A percentile compares a stretch with the other conserved stretches of the same genome.
Conservation (phyloP, 768 basidiomycete species). For the Kwoniella bestiolae region DNA sequence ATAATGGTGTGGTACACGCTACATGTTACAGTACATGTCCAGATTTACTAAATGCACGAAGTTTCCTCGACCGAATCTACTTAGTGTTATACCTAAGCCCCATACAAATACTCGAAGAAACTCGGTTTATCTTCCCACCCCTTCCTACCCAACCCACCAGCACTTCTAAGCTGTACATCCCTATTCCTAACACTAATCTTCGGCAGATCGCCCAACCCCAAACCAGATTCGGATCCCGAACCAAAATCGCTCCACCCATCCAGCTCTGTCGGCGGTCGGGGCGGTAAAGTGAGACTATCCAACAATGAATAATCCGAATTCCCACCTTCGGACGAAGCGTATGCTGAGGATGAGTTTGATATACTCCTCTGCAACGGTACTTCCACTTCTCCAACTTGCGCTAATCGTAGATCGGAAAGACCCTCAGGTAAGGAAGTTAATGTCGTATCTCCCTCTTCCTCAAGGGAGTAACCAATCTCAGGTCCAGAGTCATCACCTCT, state of each 20-base stretch:
- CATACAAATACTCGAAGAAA: conserved; percentile 57
- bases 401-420: background rate
- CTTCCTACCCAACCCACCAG: conserved; percentile 1
- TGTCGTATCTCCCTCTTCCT: conserved; percentile 1
- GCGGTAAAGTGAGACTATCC: conserved; percentile 42
- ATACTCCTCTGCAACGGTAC: conserved; percentile 11
- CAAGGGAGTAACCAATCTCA: conserved; percentile 15
- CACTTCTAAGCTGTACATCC: conserved; percentile 8
- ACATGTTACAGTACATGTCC: no score
- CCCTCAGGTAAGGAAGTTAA: conserved; percentile 9
- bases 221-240: no score
- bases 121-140: conserved; percentile 49
- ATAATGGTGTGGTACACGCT: no score
- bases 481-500: conserved; percentile 6
- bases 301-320: conserved; percentile 32
- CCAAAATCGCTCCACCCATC: conserved; percentile 20
- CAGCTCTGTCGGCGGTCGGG: background rate
- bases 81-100: conserved; percentile 29
- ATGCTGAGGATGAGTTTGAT: conserved; percentile 41
- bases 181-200: conserved; percentile 5
- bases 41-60: no score
- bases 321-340: conserved; percentile 39
- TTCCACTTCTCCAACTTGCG: background rate
- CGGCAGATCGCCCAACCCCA: conserved; percentile 22
- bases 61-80: no score